Percentiles rank a stretch among this genome's conserved stretches.
Evolutionary conservation across 495 filamentous ascomycete genomes (phyloP).

Genomic region (Aspergillus kassunensis): DNA sequence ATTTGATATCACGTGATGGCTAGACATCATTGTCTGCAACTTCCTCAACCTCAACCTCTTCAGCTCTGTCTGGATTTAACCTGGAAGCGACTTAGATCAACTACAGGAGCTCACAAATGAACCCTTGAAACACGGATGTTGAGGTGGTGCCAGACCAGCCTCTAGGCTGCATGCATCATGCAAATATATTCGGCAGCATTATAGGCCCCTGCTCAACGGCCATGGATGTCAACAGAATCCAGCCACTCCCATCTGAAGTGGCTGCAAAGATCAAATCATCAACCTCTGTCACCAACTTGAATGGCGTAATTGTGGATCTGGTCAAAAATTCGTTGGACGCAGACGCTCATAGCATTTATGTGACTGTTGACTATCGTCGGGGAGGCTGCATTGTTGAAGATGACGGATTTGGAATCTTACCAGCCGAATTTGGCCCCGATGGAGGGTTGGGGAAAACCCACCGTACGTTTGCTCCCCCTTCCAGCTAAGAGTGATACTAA

Average conservation of each 20-base stretch:
- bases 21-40: not conserved
- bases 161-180: not conserved
- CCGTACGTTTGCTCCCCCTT: constrained; percentile 44
- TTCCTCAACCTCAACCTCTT: not conserved
- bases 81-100: not conserved
- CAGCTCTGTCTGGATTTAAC: not conserved
- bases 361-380: constrained; percentile 69
- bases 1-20: not conserved
- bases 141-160: constrained; percentile 3
- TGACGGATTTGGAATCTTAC: constrained; percentile 75
- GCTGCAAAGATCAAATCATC: constrained; percentile 87
- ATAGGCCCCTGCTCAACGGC: not conserved
- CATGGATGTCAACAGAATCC: constrained; percentile 47
- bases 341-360: constrained; percentile 61
- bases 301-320: constrained; percentile 69
- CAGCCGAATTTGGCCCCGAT: constrained; percentile 61
- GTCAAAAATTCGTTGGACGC: constrained; percentile 86
- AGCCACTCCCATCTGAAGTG: constrained; percentile 68
- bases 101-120: not conserved
- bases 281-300: constrained; percentile 67
- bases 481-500: not conserved
- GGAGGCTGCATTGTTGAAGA: constrained; percentile 86
- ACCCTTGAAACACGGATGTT: not conserved
- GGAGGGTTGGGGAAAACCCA: constrained; percentile 75
- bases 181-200: constrained; percentile 4